Base-by-base conservation (phyloP, 441 rosid species). In the Brassica balearica region DNA sequence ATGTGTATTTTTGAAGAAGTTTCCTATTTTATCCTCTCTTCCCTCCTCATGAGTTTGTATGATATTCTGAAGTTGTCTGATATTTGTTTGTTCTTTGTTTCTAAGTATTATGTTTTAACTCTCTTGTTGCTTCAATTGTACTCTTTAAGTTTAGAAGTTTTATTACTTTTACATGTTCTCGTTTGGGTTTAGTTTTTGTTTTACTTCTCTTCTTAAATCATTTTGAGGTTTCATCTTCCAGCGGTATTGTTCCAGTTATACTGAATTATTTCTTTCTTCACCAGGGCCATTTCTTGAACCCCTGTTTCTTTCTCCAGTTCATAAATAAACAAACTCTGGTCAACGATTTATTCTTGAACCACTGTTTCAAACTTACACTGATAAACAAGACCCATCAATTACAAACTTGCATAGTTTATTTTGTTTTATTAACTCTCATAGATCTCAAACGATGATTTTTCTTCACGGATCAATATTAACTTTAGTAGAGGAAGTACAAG, bases 21-120 rank as follows among this genome's bases (percentile, higher is more conserved):
- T 65, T 43, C 56, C 23, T n/a, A 5, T 36, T 75, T 20, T 53
- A 7, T 76, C 29, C 32, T 48, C 17, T 17, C 59, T 72, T 0
- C 27, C 5, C 17, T 12, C 17, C 48, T 43, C 51, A 15, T 73
- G 77, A 68, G 77, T 78, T 78, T 78, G 69, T 78, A 51, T 68
- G 67, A 0, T 62, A 8, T 32, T 76, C 70, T 70, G 51, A 67
- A 72, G 20, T 59, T 59, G 36, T 77, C 72, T 66, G 27, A 72
- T 3, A 77, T 77, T 72, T 72, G 9, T 78, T 78, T 78, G 65
- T 66, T 78, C 58, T 15, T 72, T 12, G 15, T 77, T 11, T 75
- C 48, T 19, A 68, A 6, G 74, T 32, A 78, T 72, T 72, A 6
- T 38, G 51, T n/a, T 58, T 25, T 8, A 46, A 59, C 29, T 20